These are phyloP conservation scores for Pseudopithomyces chartarum DNA, from an alignment of 2,329 filamentous ascomycete genomes.

Conservation along the genomic window DNA sequence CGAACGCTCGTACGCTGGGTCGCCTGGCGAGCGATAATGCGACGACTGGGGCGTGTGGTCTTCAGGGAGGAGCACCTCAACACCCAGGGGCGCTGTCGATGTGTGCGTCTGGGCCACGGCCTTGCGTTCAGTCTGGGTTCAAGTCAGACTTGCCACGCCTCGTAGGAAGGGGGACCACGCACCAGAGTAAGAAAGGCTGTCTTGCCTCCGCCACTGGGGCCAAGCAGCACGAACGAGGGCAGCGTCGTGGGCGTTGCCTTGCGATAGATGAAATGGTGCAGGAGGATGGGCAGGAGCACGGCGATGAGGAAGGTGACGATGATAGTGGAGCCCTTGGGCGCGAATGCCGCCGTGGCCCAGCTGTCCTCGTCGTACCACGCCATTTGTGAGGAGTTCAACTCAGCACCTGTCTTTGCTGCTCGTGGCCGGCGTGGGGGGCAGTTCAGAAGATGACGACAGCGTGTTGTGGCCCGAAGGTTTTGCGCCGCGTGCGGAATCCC, in stretches of 20 bases:
- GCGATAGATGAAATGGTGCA: conserved; percentile 77
- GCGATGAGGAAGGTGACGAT: conserved; percentile 72
- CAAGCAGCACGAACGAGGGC: conserved; percentile 79
- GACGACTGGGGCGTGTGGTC: conserved; percentile 63
- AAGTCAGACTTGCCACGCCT: neutral
- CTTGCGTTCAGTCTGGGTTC: conserved; percentile 59
- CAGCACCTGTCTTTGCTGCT: neutral
- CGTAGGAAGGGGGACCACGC: conserved; percentile 26
- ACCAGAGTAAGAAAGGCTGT: conserved; percentile 84
- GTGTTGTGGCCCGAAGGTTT: conserved; percentile 1
- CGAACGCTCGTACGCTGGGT: conserved; percentile 58
- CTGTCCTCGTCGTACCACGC: conserved; percentile 46
- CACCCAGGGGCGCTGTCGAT: conserved; percentile 52
- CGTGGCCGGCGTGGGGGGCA: neutral
- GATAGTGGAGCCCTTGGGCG: conserved; percentile 57
- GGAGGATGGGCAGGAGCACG: conserved; percentile 73
- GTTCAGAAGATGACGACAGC: conserved; percentile 2
- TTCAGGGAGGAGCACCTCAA: conserved; percentile 63
- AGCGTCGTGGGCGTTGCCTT: conserved; percentile 68
- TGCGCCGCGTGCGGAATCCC: conserved; percentile 3
- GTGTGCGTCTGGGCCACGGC: conserved; percentile 59
- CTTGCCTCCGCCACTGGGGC: conserved; percentile 84
- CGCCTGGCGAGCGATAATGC: conserved; percentile 68
- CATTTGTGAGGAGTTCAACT: conserved; percentile 21
- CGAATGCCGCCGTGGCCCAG: conserved; percentile 55